Conservation (phyloP, 768 basidiomycete genomes). For the Psilocybe azurescens region DNA sequence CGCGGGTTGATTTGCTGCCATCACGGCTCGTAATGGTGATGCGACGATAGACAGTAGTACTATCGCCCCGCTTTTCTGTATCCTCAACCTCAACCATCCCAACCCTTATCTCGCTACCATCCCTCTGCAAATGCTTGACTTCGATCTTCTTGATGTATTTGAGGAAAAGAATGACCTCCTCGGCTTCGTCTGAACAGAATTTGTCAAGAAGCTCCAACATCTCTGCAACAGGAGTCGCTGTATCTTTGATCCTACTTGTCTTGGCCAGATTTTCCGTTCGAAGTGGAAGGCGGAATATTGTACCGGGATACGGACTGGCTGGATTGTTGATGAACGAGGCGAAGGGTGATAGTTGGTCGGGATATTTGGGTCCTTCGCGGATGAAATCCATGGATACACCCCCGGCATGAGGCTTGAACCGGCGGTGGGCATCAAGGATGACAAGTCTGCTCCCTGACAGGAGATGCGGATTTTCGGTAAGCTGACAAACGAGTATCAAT, state of each 20-base stretch:
- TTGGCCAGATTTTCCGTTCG: slow-evolving; percentile 37
- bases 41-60: not conserved
- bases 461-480: slow-evolving; percentile 54
- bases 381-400: slow-evolving; percentile 36
- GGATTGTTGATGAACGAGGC: slow-evolving; percentile 14
- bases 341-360: slow-evolving; percentile 21
- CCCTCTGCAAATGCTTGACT: slow-evolving; percentile 34
- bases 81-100: slow-evolving; percentile 7
- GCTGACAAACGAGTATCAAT: slow-evolving; percentile 25
- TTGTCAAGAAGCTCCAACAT: slow-evolving; percentile 41
- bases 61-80: not conserved
- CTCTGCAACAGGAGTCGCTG: slow-evolving; percentile 25
- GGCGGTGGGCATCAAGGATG: slow-evolving; percentile 48
- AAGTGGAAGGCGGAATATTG: slow-evolving; percentile 51
- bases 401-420: slow-evolving; percentile 25
- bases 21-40: not conserved
- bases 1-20: slow-evolving; percentile 2
- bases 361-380: slow-evolving; percentile 16
- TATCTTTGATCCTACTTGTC: slow-evolving; percentile 34
- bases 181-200: slow-evolving; percentile 43
- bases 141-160: slow-evolving; percentile 41
- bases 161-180: slow-evolving; percentile 45
- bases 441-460: slow-evolving; percentile 42
- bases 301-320: slow-evolving; percentile 31
- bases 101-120: slow-evolving; percentile 6